Conservation (phyloP, 257 asterid genomes). For the Ilex aquifolium region DNA sequence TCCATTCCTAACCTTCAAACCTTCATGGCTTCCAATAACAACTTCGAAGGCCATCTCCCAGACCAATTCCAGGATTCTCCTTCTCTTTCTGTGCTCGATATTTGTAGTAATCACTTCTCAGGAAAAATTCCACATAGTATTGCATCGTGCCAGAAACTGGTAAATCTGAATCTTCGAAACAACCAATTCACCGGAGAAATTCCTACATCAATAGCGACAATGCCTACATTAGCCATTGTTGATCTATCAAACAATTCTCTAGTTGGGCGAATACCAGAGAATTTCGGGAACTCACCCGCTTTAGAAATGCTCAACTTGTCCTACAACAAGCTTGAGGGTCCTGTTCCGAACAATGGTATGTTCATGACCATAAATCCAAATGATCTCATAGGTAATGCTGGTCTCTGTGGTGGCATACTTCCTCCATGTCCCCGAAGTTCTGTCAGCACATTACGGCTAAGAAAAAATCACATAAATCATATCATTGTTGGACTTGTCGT, state of each 20-base stretch:
- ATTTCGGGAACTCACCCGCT: conserved; percentile 62
- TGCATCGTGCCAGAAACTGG: conserved; percentile 60
- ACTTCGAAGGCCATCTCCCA: conserved; percentile 47
- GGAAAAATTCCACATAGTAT: conserved; percentile 62
- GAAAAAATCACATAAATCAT: conserved; percentile 38
- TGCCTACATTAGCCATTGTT: conserved; percentile 56
- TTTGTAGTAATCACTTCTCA: conserved; percentile 49
- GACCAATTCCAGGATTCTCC: conserved; percentile 61
- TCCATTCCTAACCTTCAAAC: conserved; percentile 55
- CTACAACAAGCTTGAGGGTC: conserved; percentile 60
- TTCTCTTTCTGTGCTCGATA: conserved; percentile 56
- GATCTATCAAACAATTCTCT: conserved; percentile 66
- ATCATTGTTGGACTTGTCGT: conserved; percentile 35
- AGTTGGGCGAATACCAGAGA: conserved; percentile 53
- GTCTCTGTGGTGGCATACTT: conserved; percentile 69
- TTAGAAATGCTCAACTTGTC: conserved; percentile 67
- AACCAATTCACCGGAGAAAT: conserved; percentile 61
- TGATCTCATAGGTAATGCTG: conserved; percentile 59
- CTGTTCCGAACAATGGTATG: conserved; percentile 60
- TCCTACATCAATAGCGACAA: conserved; percentile 48
- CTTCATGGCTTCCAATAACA: conserved; percentile 52
- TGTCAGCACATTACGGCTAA: conserved; percentile 11
- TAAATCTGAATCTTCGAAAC: conserved; percentile 44
- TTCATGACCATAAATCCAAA: conserved; percentile 49
- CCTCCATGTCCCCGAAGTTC: conserved; percentile 45